These are phyloP conservation scores for Pilatotrama ljubarskyi DNA, from an alignment of 768 basidiomycete genomes.

Conservation along the genomic window DNA sequence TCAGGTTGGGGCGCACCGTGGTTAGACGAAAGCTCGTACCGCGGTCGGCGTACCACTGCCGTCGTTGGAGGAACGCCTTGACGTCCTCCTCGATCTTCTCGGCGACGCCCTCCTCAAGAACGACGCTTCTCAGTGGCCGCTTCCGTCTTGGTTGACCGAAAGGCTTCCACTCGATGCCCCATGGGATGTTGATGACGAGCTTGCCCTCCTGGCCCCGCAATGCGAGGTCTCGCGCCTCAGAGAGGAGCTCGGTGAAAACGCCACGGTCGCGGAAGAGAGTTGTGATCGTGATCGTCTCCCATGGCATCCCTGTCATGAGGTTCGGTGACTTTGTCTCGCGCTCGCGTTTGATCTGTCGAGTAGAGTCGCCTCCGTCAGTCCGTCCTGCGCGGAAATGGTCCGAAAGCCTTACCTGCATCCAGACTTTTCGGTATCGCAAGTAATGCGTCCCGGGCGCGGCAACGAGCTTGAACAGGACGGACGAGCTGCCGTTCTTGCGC, in stretches of 20 bases:
- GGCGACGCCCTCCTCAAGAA: constrained; percentile 79
- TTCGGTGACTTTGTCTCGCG: constrained; percentile 92
- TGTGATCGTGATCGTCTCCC: constrained; percentile 96
- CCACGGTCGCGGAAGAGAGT: constrained; percentile 84
- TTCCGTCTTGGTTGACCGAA: constrained; percentile 91
- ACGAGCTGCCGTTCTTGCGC: constrained; percentile 86
- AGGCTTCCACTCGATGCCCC: constrained; percentile 95
- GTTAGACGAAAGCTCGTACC: constrained; percentile 47
- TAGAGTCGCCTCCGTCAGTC: neutral
- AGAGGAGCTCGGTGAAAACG: constrained; percentile 77
- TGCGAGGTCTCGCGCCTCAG: constrained; percentile 89
- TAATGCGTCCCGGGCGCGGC: constrained; percentile 95
- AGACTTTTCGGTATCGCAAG: constrained; percentile 85
- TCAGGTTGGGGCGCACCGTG: neutral
- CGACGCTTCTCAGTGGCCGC: constrained; percentile 85
- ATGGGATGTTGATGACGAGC: constrained; percentile 93
- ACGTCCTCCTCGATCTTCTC: constrained; percentile 83
- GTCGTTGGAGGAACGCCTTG: constrained; percentile 75
- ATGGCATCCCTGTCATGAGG: constrained; percentile 87
- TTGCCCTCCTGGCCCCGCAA: constrained; percentile 88
- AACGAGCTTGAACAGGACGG: constrained; percentile 88
- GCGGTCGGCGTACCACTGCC: constrained; percentile 95
- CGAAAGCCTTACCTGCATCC: constrained; percentile 82
- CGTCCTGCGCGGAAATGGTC: constrained; percentile 9
- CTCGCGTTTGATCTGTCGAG: constrained; percentile 82